phyloP scores from a whole-genome alignment of 805 yeast genomes.

The Cyberlindnera mycetangii region DNA sequence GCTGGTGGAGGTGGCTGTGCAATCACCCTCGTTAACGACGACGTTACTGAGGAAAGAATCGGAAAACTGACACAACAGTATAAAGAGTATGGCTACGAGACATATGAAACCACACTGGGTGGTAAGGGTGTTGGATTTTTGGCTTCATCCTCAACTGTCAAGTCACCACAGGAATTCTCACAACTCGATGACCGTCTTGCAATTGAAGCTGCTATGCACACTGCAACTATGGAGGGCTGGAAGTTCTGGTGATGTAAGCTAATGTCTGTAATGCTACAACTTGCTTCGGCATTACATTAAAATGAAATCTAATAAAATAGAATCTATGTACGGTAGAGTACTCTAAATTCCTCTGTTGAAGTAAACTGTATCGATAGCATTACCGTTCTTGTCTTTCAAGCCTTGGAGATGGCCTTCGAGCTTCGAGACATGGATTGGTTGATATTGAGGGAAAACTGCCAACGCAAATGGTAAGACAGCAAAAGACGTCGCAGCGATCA shows the following conservation, averaged over 20 bases:
- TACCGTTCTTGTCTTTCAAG: slow-evolving; percentile 61
- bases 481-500: slow-evolving; percentile 82
- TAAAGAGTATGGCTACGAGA: slow-evolving; percentile 55
- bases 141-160: slow-evolving; percentile 17
- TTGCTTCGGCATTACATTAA: too few species aligned
- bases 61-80: slow-evolving; percentile 37
- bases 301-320: too few species aligned
- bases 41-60: slow-evolving; percentile 32
- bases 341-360: slow-evolving; percentile 92
- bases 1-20: slow-evolving; percentile 99
- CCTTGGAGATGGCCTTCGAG: slow-evolving; percentile 65
- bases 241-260: slow-evolving; percentile 50
- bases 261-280: neutral
- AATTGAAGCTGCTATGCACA: slow-evolving; percentile 48
- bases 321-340: neutral
- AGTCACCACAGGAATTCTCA: slow-evolving; percentile 35
- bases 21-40: slow-evolving; percentile 63
- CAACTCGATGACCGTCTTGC: slow-evolving; percentile 40
- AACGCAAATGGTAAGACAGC: slow-evolving; percentile 90
- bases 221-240: slow-evolving; percentile 46
- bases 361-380: slow-evolving; percentile 56
- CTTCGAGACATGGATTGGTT: slow-evolving; percentile 51
- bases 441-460: slow-evolving; percentile 92
- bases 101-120: slow-evolving; percentile 79
- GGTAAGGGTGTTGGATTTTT: slow-evolving; percentile 81